phyloP scores from a whole-genome alignment of 768 basidiomycete genomes.

The Pleurotus tuoliensis region DNA sequence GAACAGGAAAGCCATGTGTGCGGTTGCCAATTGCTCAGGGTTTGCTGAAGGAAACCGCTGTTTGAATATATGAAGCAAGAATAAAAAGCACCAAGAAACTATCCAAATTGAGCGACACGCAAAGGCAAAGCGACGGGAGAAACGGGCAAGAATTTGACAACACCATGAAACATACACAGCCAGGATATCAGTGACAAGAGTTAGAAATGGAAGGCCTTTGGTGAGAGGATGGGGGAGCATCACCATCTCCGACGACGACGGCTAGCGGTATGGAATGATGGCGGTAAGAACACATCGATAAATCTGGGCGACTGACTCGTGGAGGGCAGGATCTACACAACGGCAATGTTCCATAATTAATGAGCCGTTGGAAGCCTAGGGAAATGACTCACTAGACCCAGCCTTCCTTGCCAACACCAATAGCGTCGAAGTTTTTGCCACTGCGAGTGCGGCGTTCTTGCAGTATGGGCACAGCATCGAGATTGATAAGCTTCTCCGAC shows the following conservation, averaged over 20 bases:
- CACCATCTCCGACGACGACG: conserved; percentile 10
- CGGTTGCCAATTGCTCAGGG: too few relatives aligned
- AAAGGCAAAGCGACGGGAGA: conserved; percentile 9
- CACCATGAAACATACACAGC: conserved; percentile 9
- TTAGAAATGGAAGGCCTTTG: too few relatives aligned
- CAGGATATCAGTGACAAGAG: conserved; percentile 7
- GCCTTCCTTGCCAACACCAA: conserved; percentile 70
- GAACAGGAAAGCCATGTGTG: too few relatives aligned
- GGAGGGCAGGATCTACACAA: conserved; percentile 13
- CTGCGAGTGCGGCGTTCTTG: conserved; percentile 77
- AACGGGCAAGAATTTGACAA: conserved; percentile 8
- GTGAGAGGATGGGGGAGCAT: conserved; percentile 2
- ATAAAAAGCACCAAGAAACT: not conserved
- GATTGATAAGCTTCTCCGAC: conserved; percentile 76
- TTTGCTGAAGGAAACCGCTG: too few relatives aligned
- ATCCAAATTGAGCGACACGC: conserved; percentile 5
- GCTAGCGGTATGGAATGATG: conserved; percentile 14
- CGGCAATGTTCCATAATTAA: conserved; percentile 37
- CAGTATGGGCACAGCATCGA: conserved; percentile 67
- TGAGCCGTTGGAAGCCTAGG: conserved; percentile 42
- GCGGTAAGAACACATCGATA: conserved; percentile 12
- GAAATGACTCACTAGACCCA: conserved; percentile 63
- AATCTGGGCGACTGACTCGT: conserved; percentile 23
- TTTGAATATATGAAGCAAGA: not conserved
- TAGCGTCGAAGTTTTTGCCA: conserved; percentile 82